Evolutionary conservation across 345 rosid species (phyloP).

Genomic region (Brassica carinata): DNA sequence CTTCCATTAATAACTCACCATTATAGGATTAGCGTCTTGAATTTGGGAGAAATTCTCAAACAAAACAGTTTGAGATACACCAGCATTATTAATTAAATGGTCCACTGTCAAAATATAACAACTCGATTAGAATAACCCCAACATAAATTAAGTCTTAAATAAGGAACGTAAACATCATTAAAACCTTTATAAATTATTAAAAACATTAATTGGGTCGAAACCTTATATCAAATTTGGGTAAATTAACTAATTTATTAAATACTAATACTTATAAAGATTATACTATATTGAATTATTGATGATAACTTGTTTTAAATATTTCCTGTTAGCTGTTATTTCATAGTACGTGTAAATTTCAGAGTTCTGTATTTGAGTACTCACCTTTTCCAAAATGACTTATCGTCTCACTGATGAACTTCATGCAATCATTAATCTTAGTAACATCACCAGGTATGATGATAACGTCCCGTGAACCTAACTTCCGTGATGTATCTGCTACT

Average conservation of each 20-base stretch:
- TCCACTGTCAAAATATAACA: conserved; percentile 26
- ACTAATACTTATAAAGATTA: not conserved
- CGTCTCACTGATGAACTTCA: conserved; percentile 34
- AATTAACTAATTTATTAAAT: not conserved
- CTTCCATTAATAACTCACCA: conserved; percentile 1
- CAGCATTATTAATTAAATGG: conserved; percentile 45
- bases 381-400: conserved; percentile 37
- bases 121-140: not conserved
- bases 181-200: not conserved
- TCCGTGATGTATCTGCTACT: not conserved
- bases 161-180: not conserved
- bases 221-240: not conserved
- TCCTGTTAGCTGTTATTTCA: not conserved
- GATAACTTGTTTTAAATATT: not conserved
- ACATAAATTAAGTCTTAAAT: not conserved
- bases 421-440: conserved; percentile 32
- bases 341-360: no score
- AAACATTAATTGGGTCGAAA: not conserved
- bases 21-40: conserved; percentile 5
- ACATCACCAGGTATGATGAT: conserved; percentile 35
- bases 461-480: conserved; percentile 38
- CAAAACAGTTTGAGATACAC: not conserved
- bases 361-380: not conserved
- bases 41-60: conserved; percentile 34
- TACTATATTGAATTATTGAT: not conserved